Evolutionary conservation across 2,329 filamentous ascomycete species (phyloP), one percentile per base, ranked within the genome.

Genomic region (Chaetomiaceae sp.): DNA sequence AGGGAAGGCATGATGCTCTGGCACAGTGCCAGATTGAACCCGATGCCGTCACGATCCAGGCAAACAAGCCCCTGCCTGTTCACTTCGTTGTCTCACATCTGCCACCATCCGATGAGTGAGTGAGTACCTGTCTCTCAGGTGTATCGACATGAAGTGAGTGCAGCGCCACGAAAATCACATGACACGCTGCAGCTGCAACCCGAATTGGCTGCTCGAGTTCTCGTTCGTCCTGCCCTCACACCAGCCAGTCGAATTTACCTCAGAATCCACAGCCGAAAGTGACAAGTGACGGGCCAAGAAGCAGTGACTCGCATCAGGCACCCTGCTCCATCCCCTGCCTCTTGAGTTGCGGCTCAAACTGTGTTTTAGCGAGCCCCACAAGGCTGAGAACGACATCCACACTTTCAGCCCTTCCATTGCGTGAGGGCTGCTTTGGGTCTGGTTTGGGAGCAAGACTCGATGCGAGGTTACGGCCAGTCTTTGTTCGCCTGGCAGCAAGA

Each of bases 361-460:
- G 26, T 24, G 27, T 19, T 52, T 45, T 44, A 36, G 40, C 40
- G 29, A 42, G 51, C 41, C 49, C 51, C 51, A 49, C 51, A 53
- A 49, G 51, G 51, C 51, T 53, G 51, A 51, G 29, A 47, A 47
- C 37, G 22, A 30, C 41, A 43, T 20, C 30, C 22, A 27, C 29
- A 32, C 7, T 14, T 7, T n/a, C 29, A n/a, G 2, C 12, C 12
- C 7, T 24, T 5, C 9, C 6, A 24, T 24, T 9, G 22, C 9
- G 22, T 24, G 22, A 6, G 5, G 22, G 6, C 22, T 14, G 29
- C 29, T 15, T 14, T 3, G 29, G 12, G 3, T 32, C 7, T 6
- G 7, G 29, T 15, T 14, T 32, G 29, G 15, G n/a, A n/a, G n/a
- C n/a, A n/a, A 32, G n/a, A 6, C 29, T 14, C 12, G 15, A 7